Base-by-base conservation (phyloP, 2,329 filamentous ascomycete species). In the Penicillium sp. region DNA sequence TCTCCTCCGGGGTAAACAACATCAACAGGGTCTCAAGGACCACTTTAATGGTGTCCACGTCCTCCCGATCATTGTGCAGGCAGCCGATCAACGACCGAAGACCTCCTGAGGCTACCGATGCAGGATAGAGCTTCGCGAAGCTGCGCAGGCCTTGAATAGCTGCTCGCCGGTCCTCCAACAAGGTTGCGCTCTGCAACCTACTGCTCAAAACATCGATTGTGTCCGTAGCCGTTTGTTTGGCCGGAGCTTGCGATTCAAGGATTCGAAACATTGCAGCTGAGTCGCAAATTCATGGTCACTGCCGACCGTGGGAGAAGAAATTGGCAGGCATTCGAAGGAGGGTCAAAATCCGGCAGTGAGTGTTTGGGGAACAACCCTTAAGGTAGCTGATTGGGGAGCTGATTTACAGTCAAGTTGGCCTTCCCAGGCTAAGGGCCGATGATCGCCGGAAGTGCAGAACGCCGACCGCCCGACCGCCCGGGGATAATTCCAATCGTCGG, bases 81-180 rank as follows among this genome's bases (percentile, higher is more conserved):
- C 90, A 92, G 12, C 86, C 87, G 66, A 99, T 98, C 58, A 99
- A 83, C 58, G 90, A 91, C 63, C 94, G 86, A 50, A 99, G 81
- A n/a, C 93, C 91, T 41, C 92, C 93, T 4, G 93, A 97, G 1
- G 96, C 92, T 38, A 99, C 95, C 7, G 93, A 96, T 14, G 96
- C 96, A 39, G 95, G 96, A 70, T 94, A 98, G 62, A 96, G 88
- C 78, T 98, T 98, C 43, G 95, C 92, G 76, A 99, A 98, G 79
- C 93, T 97, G 68, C 96, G 87, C 39, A 99, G 83, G 17, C 95
- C 95, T 34, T 96, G 85, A 50, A 99, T 96, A 48, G 95, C 93
- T 57, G 92, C 93, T 63, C 95, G 88, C 55, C 96, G 89, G 76
- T 99, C 96, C 79, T 99, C 95, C 42, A 99, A 86, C 15, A 99